Conservation (phyloP, 139 green algal genomes). For the Chlamydomonas sp. region DNA sequence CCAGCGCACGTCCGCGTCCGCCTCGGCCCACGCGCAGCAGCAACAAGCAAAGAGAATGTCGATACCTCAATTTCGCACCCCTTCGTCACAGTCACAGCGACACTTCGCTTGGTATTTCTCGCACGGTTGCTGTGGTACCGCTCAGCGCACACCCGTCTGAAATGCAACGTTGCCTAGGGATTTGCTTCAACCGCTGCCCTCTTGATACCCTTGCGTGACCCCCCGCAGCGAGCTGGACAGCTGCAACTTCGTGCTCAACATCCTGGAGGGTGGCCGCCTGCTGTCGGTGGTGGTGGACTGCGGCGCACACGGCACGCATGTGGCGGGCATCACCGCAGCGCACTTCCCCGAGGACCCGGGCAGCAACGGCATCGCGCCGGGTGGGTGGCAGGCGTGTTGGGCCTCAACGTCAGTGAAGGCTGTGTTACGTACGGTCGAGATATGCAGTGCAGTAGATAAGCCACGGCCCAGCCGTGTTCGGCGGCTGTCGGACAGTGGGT, state of each 20-base stretch:
- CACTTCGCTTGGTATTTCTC: no score
- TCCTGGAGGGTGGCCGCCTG: constrained; percentile 82
- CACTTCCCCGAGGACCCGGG: constrained; percentile 82
- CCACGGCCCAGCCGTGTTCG: not conserved
- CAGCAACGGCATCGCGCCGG: constrained; percentile 89
- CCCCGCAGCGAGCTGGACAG: constrained; percentile 72
- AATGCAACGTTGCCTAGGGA: not conserved
- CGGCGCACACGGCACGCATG: constrained; percentile 91
- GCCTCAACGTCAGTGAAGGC: no score
- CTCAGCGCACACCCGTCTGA: no score
- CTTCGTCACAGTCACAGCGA: no score
- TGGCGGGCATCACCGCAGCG: constrained; percentile 88
- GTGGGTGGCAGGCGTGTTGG: constrained; percentile 26
- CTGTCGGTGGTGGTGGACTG: constrained; percentile 88
- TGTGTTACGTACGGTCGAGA: no score
- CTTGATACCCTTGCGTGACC: constrained; percentile 44
- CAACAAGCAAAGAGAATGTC: no score
- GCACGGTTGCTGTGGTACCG: no score
- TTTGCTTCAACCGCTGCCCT: constrained; percentile 3
- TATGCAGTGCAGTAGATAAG: no score
- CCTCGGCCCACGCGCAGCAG: no score
- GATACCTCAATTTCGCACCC: no score
- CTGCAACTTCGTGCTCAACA: constrained; percentile 88
- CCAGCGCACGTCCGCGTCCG: no score
- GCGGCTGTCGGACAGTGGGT: no score